These are phyloP conservation scores for Neonectria coccinea DNA, from an alignment of 2,329 filamentous ascomycete genomes.

Conservation along the genomic window DNA sequence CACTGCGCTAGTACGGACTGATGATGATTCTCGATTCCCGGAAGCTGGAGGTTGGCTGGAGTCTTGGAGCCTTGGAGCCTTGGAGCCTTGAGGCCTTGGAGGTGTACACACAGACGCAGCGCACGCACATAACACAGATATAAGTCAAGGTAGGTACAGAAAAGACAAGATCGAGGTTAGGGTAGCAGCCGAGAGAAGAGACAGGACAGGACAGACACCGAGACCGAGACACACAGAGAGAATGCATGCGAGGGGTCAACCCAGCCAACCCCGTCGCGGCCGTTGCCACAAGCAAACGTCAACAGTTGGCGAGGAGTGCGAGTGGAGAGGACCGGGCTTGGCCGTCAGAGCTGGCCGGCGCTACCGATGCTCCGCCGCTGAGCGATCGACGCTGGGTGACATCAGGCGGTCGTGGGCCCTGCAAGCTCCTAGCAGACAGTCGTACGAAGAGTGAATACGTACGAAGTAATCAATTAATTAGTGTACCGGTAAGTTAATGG, in stretches of 20 bases:
- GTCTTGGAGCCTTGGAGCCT: no score
- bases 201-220: not conserved
- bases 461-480: not conserved
- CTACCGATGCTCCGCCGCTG: conserved; percentile 30
- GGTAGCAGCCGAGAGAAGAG: not conserved
- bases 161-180: not conserved
- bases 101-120: conserved; percentile 1
- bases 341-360: conserved; percentile 23
- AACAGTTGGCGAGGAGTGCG: not conserved
- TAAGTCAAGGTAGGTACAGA: no score
- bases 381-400: conserved; percentile 31
- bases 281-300: not conserved
- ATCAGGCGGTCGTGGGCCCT: conserved; percentile 24
- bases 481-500: not conserved
- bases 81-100: not conserved
- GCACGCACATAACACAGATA: no score
- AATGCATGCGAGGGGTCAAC: not conserved
- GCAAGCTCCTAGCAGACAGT: not conserved
- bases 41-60: not conserved
- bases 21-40: not conserved
- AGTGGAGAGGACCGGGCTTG: conserved; percentile 19
- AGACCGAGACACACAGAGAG: not conserved
- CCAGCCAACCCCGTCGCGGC: not conserved
- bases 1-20: conserved; percentile 3
- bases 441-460: not conserved